These are phyloP conservation scores for Knoxia roxburghii DNA, from an alignment of 257 asterid species.

Conservation along the genomic window DNA sequence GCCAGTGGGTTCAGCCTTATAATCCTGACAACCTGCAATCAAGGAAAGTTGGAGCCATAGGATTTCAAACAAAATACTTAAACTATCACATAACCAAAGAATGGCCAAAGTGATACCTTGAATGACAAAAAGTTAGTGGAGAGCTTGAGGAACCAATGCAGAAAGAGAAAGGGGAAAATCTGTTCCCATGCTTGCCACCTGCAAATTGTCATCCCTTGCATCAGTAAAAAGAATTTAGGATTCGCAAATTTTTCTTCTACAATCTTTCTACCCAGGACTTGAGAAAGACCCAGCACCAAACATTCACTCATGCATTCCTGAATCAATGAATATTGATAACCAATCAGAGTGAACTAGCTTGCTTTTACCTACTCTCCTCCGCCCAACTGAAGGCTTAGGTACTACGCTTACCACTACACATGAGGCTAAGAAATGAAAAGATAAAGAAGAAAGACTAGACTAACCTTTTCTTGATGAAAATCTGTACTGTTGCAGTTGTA, in stretches of 20 bases:
- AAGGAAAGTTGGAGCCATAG: conserved; percentile 7
- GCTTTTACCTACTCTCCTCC: no score
- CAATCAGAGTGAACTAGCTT: no score
- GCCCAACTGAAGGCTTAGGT: neutral
- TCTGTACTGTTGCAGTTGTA: conserved; percentile 48
- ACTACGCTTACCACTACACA: neutral
- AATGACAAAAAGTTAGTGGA: conserved; percentile 46
- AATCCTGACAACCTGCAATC: conserved; percentile 66
- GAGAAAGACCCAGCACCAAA: no score
- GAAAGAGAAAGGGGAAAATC: conserved; percentile 37
- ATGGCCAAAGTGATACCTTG: conserved; percentile 48
- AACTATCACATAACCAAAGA: neutral
- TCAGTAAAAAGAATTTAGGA: conserved; percentile 10
- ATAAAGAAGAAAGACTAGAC: conserved; percentile 20
- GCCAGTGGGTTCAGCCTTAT: conserved; percentile 49
- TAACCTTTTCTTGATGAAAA: conserved; percentile 70
- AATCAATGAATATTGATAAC: no score
- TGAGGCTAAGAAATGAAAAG: conserved; percentile 9
- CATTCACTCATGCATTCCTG: neutral
- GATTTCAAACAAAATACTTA: neutral
- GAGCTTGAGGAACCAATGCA: conserved; percentile 40
- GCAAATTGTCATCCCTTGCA: conserved; percentile 24
- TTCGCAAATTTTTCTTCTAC: no score
- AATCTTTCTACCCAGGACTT: no score
- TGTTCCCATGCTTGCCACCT: conserved; percentile 71